These are phyloP conservation scores for Aspergillus novoparasiticus DNA, from an alignment of 2,329 filamentous ascomycete genomes.

Conservation along the genomic window DNA sequence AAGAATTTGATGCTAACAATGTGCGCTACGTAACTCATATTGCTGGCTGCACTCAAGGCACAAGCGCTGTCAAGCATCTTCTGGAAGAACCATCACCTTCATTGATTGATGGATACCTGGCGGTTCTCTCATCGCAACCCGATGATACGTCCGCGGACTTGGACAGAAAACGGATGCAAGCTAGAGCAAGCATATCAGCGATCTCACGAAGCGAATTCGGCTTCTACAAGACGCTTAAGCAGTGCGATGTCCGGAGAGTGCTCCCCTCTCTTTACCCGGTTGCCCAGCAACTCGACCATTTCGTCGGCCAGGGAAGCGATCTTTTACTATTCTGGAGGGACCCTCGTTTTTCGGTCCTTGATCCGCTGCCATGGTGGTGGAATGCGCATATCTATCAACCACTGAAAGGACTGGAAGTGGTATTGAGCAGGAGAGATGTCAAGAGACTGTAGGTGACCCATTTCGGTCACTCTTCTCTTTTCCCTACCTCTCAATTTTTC, in stretches of 20 bases:
- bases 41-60: constrained; percentile 35
- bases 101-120: constrained; percentile 31
- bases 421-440: constrained; percentile 3
- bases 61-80: constrained; percentile 27
- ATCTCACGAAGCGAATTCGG: constrained; percentile 4
- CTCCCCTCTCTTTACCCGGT: constrained; percentile 24
- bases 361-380: constrained; percentile 61
- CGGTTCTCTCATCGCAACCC: constrained; percentile 21
- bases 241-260: constrained; percentile 11
- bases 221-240: constrained; percentile 9
- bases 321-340: constrained; percentile 58
- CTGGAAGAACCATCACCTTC: constrained; percentile 33
- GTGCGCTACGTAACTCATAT: constrained; percentile 38
- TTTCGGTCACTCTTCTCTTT: not conserved
- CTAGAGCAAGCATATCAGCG: constrained; percentile 4
- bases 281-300: constrained; percentile 21
- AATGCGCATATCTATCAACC: constrained; percentile 62
- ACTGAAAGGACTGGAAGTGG: constrained; percentile 25
- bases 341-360: constrained; percentile 56
- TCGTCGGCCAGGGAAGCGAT: constrained; percentile 21
- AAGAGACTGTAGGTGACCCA: not conserved
- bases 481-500: not conserved
- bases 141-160: constrained; percentile 12
- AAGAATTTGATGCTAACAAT: constrained; percentile 37
- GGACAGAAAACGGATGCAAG: constrained; percentile 11